A percentile compares a stretch with the other conserved stretches of the same genome.
Conservation (phyloP, 345 rosid species). For the Boechera stricta region DNA sequence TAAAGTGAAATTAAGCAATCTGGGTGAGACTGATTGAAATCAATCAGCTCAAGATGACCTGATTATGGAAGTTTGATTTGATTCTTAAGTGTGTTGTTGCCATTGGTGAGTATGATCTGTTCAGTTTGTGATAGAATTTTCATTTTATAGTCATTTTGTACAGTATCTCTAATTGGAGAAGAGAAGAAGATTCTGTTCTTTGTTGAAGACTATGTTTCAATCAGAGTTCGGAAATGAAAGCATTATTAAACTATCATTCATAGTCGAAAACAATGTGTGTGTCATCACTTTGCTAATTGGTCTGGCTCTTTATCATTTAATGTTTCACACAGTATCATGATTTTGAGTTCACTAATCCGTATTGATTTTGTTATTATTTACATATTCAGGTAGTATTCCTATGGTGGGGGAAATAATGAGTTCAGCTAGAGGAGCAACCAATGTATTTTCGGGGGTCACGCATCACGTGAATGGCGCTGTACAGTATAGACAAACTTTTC, state of each 20-base stretch:
- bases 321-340: not conserved
- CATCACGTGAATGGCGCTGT: conserved; percentile 76
- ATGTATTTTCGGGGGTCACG: conserved; percentile 81
- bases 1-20: not conserved
- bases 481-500: conserved; percentile 37
- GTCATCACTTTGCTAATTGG: conserved; percentile 22
- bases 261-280: not conserved
- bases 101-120: not conserved
- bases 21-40: not conserved
- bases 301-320: conserved; percentile 4
- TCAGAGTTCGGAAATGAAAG: not conserved
- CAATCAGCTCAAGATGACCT: conserved; percentile 4
- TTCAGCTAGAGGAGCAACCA: conserved; percentile 95
- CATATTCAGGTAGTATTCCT: conserved; percentile 70
- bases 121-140: not conserved
- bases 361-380: conserved; percentile 12
- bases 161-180: not conserved
- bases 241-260: not conserved
- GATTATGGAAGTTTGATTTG: not conserved
- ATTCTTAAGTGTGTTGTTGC: conserved; percentile 6
- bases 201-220: conserved; percentile 15
- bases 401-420: conserved; percentile 80
- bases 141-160: not conserved
- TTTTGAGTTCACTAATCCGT: not conserved
- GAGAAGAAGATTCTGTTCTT: not conserved